Conservation (phyloP, 441 rosid genomes). For the Populus trichocarpa region DNA sequence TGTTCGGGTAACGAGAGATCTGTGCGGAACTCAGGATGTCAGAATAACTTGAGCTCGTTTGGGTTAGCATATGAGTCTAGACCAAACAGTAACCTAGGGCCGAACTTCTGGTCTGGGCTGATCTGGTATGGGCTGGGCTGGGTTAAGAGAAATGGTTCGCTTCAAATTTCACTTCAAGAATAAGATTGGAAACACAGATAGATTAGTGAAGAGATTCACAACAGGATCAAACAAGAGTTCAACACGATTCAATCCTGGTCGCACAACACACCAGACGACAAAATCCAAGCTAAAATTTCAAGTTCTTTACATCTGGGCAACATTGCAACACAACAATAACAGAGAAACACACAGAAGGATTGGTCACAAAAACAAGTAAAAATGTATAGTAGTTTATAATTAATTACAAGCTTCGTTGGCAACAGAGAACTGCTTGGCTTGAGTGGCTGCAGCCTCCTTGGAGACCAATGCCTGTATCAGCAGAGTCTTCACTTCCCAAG, state of each 20-base stretch:
- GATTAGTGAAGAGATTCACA: neutral
- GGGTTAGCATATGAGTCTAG: neutral
- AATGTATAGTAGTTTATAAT: neutral
- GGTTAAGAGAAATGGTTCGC: neutral
- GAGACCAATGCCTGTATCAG: constrained; percentile 64
- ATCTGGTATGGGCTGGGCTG: neutral
- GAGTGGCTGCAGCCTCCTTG: constrained; percentile 51
- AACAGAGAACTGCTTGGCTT: constrained; percentile 42
- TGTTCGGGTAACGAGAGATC: constrained; percentile 19
- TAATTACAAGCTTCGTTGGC: constrained; percentile 67
- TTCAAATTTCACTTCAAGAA: neutral
- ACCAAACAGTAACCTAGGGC: neutral
- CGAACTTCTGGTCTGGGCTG: neutral
- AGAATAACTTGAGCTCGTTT: neutral
- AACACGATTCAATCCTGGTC: neutral
- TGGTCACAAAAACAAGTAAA: neutral
- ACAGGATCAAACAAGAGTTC: neutral
- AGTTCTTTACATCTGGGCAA: neutral
- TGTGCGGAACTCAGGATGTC: neutral
- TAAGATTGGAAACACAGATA: neutral
- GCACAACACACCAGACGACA: neutral
- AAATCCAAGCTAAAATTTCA: neutral
- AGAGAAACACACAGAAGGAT: neutral
- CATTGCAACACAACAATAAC: neutral
- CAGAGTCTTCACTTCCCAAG: constrained; percentile 88